phyloP scores from a whole-genome alignment of 1,284 basidiomycete species.

The Bondarzewia mesenterica region DNA sequence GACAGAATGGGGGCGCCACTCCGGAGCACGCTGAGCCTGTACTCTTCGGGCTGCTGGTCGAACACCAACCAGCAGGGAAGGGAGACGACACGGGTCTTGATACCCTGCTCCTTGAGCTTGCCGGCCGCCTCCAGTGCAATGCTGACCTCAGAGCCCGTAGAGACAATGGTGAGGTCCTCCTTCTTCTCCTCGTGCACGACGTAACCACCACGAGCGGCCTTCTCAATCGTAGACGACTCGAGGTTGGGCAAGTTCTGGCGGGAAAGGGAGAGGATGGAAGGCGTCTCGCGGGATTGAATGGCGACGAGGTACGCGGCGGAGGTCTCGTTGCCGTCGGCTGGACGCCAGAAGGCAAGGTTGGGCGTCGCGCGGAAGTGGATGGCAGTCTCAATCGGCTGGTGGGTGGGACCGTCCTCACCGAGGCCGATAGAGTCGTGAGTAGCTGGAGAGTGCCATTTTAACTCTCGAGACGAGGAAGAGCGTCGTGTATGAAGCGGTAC shows the following conservation, averaged over 20 bases:
- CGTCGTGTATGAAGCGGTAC: constrained; percentile 24
- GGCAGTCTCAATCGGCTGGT: constrained; percentile 90
- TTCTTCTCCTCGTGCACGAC: constrained; percentile 74
- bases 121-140: constrained; percentile 83
- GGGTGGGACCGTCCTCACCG: constrained; percentile 94
- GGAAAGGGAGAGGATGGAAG: constrained; percentile 83
- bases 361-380: constrained; percentile 84
- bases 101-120: constrained; percentile 65
- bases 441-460: constrained; percentile 32
- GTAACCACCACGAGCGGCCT: constrained; percentile 82
- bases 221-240: constrained; percentile 81
- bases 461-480: not conserved
- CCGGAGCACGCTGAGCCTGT: constrained; percentile 79
- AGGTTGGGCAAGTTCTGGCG: constrained; percentile 93
- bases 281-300: constrained; percentile 66
- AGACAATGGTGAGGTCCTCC: constrained; percentile 83
- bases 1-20: constrained; percentile 87
- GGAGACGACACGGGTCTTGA: constrained; percentile 81
- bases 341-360: constrained; percentile 88
- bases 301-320: constrained; percentile 85
- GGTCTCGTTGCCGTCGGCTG: constrained; percentile 92
- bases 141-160: constrained; percentile 82
- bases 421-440: constrained; percentile 90
- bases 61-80: constrained; percentile 90
- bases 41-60: constrained; percentile 76